A percentile compares a stretch with the other conserved stretches of the same genome.
Evolutionary conservation across 2,329 filamentous ascomycete genomes (phyloP).

Genomic region (Hypoxylon sp.): DNA sequence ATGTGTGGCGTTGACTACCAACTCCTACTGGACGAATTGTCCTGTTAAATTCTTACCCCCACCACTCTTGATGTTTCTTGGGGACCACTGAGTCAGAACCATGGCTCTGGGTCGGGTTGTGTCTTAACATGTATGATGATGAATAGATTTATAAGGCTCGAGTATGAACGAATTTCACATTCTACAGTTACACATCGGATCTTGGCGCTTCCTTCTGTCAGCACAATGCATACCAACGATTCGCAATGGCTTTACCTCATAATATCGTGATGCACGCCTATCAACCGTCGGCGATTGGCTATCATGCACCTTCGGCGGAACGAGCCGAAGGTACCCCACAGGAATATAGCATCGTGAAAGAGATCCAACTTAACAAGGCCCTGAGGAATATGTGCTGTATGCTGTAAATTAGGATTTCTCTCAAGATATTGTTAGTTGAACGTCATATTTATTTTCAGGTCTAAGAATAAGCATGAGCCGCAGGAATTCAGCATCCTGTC

Average conservation of each 20-base stretch:
- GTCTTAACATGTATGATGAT: neutral
- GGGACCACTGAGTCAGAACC: neutral
- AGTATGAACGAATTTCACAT: neutral
- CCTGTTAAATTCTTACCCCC: neutral
- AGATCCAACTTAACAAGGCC: neutral
- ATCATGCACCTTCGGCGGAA: conserved; percentile 33
- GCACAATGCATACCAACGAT: conserved; percentile 16
- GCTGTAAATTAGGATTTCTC: neutral
- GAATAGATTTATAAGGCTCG: neutral
- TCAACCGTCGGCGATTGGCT: conserved; percentile 21
- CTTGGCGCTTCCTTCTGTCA: conserved; percentile 2
- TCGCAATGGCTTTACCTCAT: conserved; percentile 14
- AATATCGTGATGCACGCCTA: conserved; percentile 11
- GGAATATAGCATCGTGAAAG: conserved; percentile 21
- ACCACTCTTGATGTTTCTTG: neutral
- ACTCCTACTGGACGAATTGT: neutral
- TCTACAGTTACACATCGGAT: neutral
- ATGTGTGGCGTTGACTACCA: neutral
- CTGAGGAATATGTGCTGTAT: neutral
- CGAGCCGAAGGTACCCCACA: conserved; percentile 37
- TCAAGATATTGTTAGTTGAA: neutral
- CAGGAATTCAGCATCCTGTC: conserved; percentile 14
- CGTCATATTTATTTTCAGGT: neutral
- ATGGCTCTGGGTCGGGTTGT: neutral
- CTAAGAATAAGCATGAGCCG: conserved; percentile 4